A percentile compares a stretch with the other conserved stretches of the same genome.
Evolutionary conservation across 2,329 filamentous ascomycete species (phyloP).

Genomic region (Botrytis deweyae): DNA sequence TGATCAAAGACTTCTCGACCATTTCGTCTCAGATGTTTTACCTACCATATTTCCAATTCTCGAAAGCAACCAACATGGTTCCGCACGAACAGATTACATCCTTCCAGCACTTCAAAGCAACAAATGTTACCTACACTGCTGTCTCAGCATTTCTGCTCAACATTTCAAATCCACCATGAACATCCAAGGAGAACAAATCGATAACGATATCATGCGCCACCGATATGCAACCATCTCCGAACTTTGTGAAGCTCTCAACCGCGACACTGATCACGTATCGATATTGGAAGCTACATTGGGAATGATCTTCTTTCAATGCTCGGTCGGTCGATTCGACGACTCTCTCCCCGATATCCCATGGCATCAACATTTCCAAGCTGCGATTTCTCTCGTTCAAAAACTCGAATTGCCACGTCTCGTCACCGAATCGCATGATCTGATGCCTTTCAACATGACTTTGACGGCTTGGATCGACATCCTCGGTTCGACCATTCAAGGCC

Average conservation of each 20-base stretch:
- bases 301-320: slow-evolving; percentile 95
- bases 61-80: slow-evolving; percentile 84
- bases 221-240: slow-evolving; percentile 84
- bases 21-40: slow-evolving; percentile 86
- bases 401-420: slow-evolving; percentile 74
- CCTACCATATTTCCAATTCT: slow-evolving; percentile 89
- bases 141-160: slow-evolving; percentile 86
- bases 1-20: slow-evolving; percentile 82
- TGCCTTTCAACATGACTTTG: slow-evolving; percentile 88
- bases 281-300: slow-evolving; percentile 90
- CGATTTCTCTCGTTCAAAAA: slow-evolving; percentile 78
- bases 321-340: slow-evolving; percentile 83
- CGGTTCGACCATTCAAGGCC: slow-evolving; percentile 86
- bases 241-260: slow-evolving; percentile 77
- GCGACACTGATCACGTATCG: slow-evolving; percentile 78
- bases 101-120: slow-evolving; percentile 87
- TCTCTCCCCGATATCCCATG: slow-evolving; percentile 87
- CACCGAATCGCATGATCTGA: slow-evolving; percentile 48
- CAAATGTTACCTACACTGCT: slow-evolving; percentile 93
- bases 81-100: slow-evolving; percentile 76
- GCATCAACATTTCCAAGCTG: slow-evolving; percentile 96
- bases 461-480: slow-evolving; percentile 97
- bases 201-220: slow-evolving; percentile 89
- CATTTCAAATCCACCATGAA: slow-evolving; percentile 81
- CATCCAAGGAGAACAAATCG: slow-evolving; percentile 69